These are phyloP conservation scores for Glebionis coronaria DNA, from an alignment of 129 eudicot genomes.

Conservation along the genomic window DNA sequence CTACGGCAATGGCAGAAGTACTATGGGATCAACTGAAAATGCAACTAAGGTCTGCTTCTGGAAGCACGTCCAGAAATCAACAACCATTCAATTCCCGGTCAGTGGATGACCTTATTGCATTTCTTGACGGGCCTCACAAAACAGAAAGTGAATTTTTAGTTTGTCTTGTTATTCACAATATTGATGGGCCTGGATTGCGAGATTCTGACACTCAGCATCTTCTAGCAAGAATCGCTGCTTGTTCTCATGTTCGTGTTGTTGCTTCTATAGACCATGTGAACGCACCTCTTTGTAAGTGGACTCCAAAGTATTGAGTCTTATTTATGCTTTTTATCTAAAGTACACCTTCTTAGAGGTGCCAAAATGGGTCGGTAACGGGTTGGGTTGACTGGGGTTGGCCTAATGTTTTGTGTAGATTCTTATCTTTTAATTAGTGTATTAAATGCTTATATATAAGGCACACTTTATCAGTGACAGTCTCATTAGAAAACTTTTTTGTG, in stretches of 20 bases:
- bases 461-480: not conserved
- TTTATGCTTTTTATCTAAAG: not conserved
- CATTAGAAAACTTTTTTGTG: not conserved
- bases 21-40: conserved; percentile 74
- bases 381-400: not conserved
- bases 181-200: conserved; percentile 93
- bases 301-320: not conserved
- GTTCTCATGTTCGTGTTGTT: conserved; percentile 74
- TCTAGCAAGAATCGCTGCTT: conserved; percentile 83
- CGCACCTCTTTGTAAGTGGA: conserved; percentile 77
- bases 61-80: conserved; percentile 35
- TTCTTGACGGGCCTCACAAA: conserved; percentile 63
- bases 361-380: not conserved
- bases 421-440: not conserved
- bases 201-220: conserved; percentile 82
- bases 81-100: conserved; percentile 65
- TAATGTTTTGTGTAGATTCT: not conserved
- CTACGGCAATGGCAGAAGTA: conserved; percentile 67
- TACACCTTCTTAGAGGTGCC: not conserved
- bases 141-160: conserved; percentile 49
- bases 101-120: conserved; percentile 73
- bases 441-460: not conserved
- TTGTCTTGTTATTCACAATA: conserved; percentile 78
- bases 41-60: conserved; percentile 38
- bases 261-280: conserved; percentile 94